Conservation (phyloP, 352 stramenopile genomes). For the Phytophthora pseudosyringae region DNA sequence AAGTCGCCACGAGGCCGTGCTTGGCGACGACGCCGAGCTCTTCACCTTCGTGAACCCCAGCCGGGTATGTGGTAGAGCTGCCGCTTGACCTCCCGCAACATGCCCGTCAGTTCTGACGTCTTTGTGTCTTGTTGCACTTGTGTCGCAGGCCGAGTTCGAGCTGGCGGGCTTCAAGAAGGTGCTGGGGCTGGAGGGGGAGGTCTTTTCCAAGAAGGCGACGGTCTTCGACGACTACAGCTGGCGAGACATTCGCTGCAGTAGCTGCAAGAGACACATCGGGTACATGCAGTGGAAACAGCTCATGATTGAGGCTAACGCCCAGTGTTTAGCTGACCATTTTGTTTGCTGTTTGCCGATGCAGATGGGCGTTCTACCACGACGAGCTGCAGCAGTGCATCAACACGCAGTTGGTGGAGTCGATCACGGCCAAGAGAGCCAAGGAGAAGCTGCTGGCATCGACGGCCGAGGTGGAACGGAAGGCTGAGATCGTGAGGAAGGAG, state of each 20-base stretch:
- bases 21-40: constrained; percentile 61
- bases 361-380: constrained; percentile 87
- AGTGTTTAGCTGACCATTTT: constrained; percentile 4
- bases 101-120: not conserved
- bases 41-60: constrained; percentile 84
- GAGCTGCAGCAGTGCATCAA: constrained; percentile 77
- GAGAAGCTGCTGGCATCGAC: constrained; percentile 45
- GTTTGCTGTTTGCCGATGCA: constrained; percentile 21
- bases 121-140: not conserved
- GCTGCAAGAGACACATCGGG: constrained; percentile 82
- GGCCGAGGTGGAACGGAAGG: constrained; percentile 42
- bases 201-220: constrained; percentile 75
- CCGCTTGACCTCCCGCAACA: not conserved
- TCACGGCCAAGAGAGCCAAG: constrained; percentile 47
- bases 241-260: constrained; percentile 72
- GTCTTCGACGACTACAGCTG: constrained; percentile 88
- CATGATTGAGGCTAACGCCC: not conserved
- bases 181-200: constrained; percentile 59
- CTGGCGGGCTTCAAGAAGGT: constrained; percentile 74
- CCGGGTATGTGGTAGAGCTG: constrained; percentile 37
- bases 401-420: constrained; percentile 56
- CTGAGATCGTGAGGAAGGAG: constrained; percentile 55
- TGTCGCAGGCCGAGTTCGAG: constrained; percentile 74
- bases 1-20: constrained; percentile 49
- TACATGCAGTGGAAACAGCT: constrained; percentile 25